Conservation (phyloP, 2,329 filamentous ascomycete genomes). For the Sporothrix dimorphospora region DNA sequence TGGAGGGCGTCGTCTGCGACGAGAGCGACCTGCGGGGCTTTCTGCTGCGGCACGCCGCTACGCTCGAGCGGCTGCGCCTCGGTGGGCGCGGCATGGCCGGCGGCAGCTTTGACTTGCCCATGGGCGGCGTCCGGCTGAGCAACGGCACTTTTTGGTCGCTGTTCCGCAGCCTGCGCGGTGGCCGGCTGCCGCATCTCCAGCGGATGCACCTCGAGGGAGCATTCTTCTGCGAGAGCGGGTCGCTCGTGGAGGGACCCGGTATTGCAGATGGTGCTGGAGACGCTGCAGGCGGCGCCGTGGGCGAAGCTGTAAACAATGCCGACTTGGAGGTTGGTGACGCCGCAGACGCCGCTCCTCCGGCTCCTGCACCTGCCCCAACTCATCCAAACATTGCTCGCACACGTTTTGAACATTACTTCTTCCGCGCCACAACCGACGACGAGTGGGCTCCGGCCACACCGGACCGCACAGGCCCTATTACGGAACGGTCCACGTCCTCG, state of each 20-base stretch:
- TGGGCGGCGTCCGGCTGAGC: conserved; percentile 50
- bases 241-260: background rate
- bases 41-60: conserved; percentile 45
- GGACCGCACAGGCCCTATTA: conserved; percentile 30
- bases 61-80: conserved; percentile 48
- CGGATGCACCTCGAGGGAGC: conserved; percentile 52
- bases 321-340: background rate
- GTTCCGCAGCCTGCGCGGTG: conserved; percentile 46
- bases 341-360: no score
- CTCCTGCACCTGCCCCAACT: background rate
- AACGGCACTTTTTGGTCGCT: conserved; percentile 50
- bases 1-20: conserved; percentile 50
- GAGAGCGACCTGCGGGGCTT: conserved; percentile 51
- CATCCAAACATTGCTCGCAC: conserved; percentile 11
- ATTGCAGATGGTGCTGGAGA: background rate
- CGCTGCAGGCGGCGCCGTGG: background rate
- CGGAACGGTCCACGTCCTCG: conserved; percentile 43
- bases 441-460: conserved; percentile 41
- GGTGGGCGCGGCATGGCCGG: conserved; percentile 50
- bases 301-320: background rate
- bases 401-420: conserved; percentile 46
- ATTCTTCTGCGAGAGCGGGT: conserved; percentile 44
- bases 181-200: conserved; percentile 44
- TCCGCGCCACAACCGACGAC: conserved; percentile 48
- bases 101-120: conserved; percentile 35